Conservation (phyloP, 116 monocot species). For the Zostera marina region DNA sequence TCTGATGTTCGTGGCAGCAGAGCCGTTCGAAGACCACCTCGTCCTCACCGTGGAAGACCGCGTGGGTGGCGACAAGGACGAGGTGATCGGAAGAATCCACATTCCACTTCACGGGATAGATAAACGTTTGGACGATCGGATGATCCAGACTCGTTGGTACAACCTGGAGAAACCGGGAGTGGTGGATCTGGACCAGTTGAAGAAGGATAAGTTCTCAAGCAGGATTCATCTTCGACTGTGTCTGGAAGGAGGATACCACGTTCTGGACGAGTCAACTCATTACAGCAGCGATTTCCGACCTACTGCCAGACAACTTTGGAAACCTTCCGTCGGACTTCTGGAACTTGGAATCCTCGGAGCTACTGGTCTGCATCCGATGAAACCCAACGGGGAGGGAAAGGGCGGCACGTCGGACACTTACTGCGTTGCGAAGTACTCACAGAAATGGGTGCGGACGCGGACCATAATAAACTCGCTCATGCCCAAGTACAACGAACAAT, state of each 20-base stretch:
- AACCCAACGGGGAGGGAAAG: conserved; percentile 17
- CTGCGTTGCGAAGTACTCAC: conserved; percentile 35
- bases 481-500: conserved; percentile 30
- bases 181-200: conserved; percentile 9
- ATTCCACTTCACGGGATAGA: conserved; percentile 11
- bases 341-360: conserved; percentile 28
- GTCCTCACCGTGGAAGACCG: conserved; percentile 23
- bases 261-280: conserved; percentile 31
- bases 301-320: conserved; percentile 28
- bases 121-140: conserved; percentile 12
- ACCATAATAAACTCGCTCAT: conserved; percentile 16
- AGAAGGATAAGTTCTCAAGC: conserved; percentile 13
- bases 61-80: conserved; percentile 21
- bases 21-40: conserved; percentile 32
- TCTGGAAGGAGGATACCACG: conserved; percentile 35
- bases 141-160: conserved; percentile 17
- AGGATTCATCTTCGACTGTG: conserved; percentile 25
- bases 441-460: conserved; percentile 33
- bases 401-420: conserved; percentile 24
- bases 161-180: conserved; percentile 14
- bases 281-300: conserved; percentile 38
- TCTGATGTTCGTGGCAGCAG: conserved; percentile 25
- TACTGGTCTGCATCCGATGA: conserved; percentile 18
- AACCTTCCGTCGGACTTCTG: conserved; percentile 21
- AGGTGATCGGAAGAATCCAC: conserved; percentile 18